Conservation (phyloP, 805 yeast species). For the Spathaspora arborariae region DNA sequence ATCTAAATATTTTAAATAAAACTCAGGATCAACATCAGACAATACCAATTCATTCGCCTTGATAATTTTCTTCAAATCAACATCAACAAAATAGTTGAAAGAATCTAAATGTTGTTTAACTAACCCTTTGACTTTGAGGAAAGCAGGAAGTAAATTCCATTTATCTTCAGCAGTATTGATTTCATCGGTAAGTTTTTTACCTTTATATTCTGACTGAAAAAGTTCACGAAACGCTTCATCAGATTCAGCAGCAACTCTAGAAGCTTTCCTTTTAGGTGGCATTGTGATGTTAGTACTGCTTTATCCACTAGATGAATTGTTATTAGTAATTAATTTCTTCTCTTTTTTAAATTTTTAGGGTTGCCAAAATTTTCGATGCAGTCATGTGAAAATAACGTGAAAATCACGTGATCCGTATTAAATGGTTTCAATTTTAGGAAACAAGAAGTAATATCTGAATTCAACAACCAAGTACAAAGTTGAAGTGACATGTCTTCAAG, state of each 20-base stretch:
- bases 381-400: not conserved
- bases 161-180: slow-evolving; percentile 91
- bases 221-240: slow-evolving; percentile 74
- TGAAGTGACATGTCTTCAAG: slow-evolving; percentile 23
- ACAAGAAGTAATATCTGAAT: too few relatives aligned
- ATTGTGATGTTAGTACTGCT: slow-evolving; percentile 2
- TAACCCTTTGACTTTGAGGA: slow-evolving; percentile 88
- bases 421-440: too few relatives aligned
- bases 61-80: slow-evolving; percentile 87
- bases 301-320: not conserved
- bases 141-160: slow-evolving; percentile 96
- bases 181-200: slow-evolving; percentile 82
- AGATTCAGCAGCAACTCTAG: slow-evolving; percentile 15
- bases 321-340: not conserved
- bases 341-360: not conserved
- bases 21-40: slow-evolving; percentile 96
- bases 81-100: slow-evolving; percentile 94
- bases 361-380: not conserved
- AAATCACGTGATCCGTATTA: too few relatives aligned
- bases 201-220: slow-evolving; percentile 76
- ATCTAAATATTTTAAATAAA: slow-evolving; percentile 87
- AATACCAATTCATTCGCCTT: slow-evolving; percentile 84
- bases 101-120: slow-evolving; percentile 98
- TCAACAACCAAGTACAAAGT: too few relatives aligned
- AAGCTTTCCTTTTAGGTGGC: slow-evolving; percentile 13